Percentiles rank a stretch among this genome's conserved stretches.
Evolutionary conservation across 306 rosid genomes (phyloP).

Genomic region (Malus sylvestris): DNA sequence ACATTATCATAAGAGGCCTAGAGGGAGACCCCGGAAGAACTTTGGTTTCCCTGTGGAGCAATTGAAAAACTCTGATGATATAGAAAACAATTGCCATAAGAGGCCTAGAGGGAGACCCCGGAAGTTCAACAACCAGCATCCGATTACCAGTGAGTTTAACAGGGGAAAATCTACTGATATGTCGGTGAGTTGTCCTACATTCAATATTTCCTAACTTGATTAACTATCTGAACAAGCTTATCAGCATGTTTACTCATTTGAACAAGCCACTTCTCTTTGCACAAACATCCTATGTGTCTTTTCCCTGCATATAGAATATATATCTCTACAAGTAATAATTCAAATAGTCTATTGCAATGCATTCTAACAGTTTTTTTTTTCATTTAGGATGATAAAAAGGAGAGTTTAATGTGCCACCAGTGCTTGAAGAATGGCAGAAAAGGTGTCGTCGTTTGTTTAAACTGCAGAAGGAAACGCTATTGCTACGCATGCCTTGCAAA

Average conservation of each 20-base stretch:
- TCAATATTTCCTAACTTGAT: neutral
- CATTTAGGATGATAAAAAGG: slow-evolving; percentile 35
- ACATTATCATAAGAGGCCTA: slow-evolving; percentile 19
- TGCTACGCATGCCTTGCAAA: slow-evolving; percentile 55
- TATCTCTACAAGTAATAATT: neutral
- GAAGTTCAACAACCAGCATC: slow-evolving; percentile 3
- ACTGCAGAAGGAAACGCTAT: slow-evolving; percentile 51
- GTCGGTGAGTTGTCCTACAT: slow-evolving; percentile 29
- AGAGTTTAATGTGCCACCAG: slow-evolving; percentile 50
- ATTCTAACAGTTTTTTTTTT: slow-evolving; percentile 12
- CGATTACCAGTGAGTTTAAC: slow-evolving; percentile 8
- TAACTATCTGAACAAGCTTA: neutral
- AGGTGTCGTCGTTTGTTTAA: slow-evolving; percentile 31
- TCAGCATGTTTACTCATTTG: neutral
- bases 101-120: slow-evolving; percentile 32
- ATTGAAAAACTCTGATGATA: slow-evolving; percentile 10
- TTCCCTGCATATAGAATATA: neutral
- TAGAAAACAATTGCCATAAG: slow-evolving; percentile 5
- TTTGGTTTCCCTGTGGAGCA: neutral
- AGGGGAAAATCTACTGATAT: slow-evolving; percentile 16
- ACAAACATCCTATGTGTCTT: neutral
- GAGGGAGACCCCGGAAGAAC: slow-evolving; percentile 27
- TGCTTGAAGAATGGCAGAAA: slow-evolving; percentile 38
- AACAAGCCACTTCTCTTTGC: neutral
- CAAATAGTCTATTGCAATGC: neutral